Evolutionary conservation across 805 yeast species (phyloP).

Genomic region (Nakazawaea ishiwadae): DNA sequence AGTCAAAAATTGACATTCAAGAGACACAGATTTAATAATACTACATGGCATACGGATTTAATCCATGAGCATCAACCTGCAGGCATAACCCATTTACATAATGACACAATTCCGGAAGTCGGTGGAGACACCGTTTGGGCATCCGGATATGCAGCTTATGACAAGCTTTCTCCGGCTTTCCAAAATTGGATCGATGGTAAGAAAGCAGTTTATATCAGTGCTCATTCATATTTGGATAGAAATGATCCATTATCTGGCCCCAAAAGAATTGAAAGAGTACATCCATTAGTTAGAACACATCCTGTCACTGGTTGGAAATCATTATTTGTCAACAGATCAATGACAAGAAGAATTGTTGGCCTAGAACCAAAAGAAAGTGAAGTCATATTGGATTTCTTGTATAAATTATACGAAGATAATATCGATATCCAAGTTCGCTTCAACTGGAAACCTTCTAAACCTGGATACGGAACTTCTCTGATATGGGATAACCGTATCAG

Average conservation of each 20-base stretch:
- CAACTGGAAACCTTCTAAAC: constrained; percentile 38
- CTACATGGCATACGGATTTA: constrained; percentile 43
- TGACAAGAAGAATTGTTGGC: constrained; percentile 46
- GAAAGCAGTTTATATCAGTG: constrained; percentile 28
- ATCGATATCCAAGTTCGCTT: constrained; percentile 47
- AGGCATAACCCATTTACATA: constrained; percentile 39
- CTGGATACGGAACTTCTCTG: constrained; percentile 45
- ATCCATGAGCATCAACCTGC: constrained; percentile 44
- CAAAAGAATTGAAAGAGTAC: constrained; percentile 44
- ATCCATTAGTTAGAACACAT: constrained; percentile 56
- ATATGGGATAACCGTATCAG: constrained; percentile 59
- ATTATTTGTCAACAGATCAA: constrained; percentile 42
- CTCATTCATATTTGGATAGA: constrained; percentile 38
- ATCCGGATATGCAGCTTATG: constrained; percentile 49
- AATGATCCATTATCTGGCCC: constrained; percentile 38
- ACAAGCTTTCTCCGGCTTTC: constrained; percentile 45
- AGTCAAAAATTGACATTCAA: constrained; percentile 4
- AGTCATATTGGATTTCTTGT: constrained; percentile 39
- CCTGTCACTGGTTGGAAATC: constrained; percentile 59
- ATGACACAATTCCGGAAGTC: constrained; percentile 38
- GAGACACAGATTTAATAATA: constrained; percentile 10
- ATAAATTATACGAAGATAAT: constrained; percentile 36
- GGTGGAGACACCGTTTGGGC: constrained; percentile 57
- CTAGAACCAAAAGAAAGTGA: constrained; percentile 42
- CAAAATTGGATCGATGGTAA: constrained; percentile 38